Evolutionary conservation across 2,329 filamentous ascomycete genomes (phyloP), one percentile per base, ranked within the genome.

Genomic region (Aspergillus luchuensis): DNA sequence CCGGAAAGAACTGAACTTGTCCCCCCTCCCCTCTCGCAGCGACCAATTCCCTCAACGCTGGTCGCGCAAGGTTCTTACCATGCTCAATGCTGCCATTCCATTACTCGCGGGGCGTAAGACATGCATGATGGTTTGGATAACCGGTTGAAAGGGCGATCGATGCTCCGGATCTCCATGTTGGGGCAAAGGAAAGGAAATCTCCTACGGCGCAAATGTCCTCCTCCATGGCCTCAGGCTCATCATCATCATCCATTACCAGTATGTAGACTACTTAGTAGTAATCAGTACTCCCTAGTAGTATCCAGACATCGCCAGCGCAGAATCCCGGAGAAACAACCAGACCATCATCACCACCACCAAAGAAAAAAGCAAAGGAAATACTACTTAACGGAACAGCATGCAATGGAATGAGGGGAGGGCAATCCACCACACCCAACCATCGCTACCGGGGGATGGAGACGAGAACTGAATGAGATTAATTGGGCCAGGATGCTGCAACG

Each of bases 401-500:
- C 33, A 36, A 13, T 36, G 33, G 33, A 36, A 36, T 36, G 33
- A 36, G 33, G 33, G 33, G 33, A 36, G 33, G 11, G 33, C 33
- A 36, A 36, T 36, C 33, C 33, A 36, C 33, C 33, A 13, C 39
- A 45, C 25, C 39, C 39, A 56, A 33, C 25, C 17, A 45, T 33
- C 21, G 25, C 41, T 17, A n/a, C 25, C 13, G 30, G 53, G 17
- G 36, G 53, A 45, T 33, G 41, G 53, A 25, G 30, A 21, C n/a
- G 39, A 5, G 33, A 36, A 36, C 25, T 28, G 33, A 36, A 6
- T 36, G 33, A 36, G 33, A 36, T 36, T 23, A 4, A 57, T 49
- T 50, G 55, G 47, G 25, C 45, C n/a, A 53, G 57, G 56, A 53
- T 56, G 48, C 45, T 59, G 23, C 25, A 17, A 17, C n/a, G 47